Evolutionary conservation across 805 yeast species (phyloP).

Genomic region (Pichia manshurica): DNA sequence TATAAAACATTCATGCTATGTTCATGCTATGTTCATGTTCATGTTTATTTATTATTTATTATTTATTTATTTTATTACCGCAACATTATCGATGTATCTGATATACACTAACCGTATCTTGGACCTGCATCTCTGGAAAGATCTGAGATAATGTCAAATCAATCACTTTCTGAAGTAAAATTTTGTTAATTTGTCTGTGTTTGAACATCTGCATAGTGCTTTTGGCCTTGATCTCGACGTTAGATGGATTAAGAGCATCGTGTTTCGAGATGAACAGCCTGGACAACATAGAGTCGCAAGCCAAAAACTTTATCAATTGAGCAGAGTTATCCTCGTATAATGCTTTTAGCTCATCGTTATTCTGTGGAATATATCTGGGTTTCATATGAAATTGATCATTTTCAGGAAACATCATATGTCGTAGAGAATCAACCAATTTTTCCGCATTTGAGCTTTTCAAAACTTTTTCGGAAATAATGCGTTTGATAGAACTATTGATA

Average conservation of each 20-base stretch:
- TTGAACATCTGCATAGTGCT: conserved; percentile 4
- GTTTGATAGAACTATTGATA: conserved; percentile 24
- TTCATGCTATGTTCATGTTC: no score
- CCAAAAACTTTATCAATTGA: conserved; percentile 7
- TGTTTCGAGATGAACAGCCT: background rate
- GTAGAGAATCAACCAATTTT: conserved; percentile 14
- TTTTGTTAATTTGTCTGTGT: conserved; percentile 8
- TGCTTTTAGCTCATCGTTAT: conserved; percentile 22
- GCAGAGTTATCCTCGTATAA: conserved; percentile 13
- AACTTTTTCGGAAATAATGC: conserved; percentile 20
- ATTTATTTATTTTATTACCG: background rate
- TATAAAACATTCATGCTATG: background rate
- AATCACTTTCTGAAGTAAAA: conserved; percentile 9
- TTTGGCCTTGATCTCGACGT: conserved; percentile 3
- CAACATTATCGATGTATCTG: background rate
- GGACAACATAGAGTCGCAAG: background rate
- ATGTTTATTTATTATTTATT: conserved; percentile 2
- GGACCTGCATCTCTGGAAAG: conserved; percentile 13
- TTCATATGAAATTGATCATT: conserved; percentile 25
- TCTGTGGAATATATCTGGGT: conserved; percentile 28
- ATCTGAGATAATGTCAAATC: conserved; percentile 8
- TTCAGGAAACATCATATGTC: conserved; percentile 27
- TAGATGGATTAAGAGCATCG: background rate
- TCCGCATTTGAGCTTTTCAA: conserved; percentile 18
- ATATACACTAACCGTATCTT: background rate